Evolutionary conservation across 164 flowering plant species (phyloP).

Genomic region (Aristolochia californica): DNA sequence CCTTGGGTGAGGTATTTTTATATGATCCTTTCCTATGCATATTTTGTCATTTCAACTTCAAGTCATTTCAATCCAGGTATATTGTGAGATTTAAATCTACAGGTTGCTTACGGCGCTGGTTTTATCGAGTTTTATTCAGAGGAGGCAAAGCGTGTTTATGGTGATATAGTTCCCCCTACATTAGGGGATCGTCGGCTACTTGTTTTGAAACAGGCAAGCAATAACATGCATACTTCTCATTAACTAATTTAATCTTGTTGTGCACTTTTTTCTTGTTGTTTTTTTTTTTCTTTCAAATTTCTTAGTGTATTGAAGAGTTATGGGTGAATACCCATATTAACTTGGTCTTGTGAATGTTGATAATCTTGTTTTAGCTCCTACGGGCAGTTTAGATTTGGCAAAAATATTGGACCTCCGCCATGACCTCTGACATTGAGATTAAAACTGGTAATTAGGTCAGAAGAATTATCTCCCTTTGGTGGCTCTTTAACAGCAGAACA

Average conservation of each 20-base stretch:
- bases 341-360: too few species aligned
- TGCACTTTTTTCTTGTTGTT: too few species aligned
- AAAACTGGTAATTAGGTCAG: too few species aligned
- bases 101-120: constrained; percentile 80
- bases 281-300: too few species aligned
- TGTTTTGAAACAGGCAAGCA: constrained; percentile 76
- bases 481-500: too few species aligned
- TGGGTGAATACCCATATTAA: too few species aligned
- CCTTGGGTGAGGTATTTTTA: constrained; percentile 79
- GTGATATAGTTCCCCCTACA: constrained; percentile 86
- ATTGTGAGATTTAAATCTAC: constrained; percentile 3
- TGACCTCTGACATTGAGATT: too few species aligned
- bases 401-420: too few species aligned
- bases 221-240: neutral
- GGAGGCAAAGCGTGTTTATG: constrained; percentile 94
- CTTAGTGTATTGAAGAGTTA: too few species aligned
- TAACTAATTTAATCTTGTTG: neutral
- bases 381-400: too few species aligned
- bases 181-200: constrained; percentile 75
- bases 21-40: constrained; percentile 1
- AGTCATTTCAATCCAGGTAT: neutral
- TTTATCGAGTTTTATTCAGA: constrained; percentile 89
- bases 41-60: neutral
- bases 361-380: too few species aligned
- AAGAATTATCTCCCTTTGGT: too few species aligned